Conservation (phyloP, 495 filamentous ascomycete species). For the Immersiella caudata region DNA sequence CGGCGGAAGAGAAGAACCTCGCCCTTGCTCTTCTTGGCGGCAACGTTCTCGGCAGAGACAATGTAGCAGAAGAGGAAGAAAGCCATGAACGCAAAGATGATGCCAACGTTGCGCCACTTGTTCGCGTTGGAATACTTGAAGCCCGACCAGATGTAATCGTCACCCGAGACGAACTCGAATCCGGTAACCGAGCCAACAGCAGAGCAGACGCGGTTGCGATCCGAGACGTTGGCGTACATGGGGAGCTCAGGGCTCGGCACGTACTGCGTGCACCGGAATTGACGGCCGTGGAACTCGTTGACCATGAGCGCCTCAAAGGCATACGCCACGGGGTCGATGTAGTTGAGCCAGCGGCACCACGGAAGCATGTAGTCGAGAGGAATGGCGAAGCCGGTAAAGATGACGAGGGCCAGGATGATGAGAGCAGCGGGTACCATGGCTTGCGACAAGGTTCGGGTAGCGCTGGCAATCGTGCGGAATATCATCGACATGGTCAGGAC, state of each 20-base stretch:
- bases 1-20: constrained; percentile 87
- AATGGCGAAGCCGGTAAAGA: constrained; percentile 91
- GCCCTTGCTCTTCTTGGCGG: constrained; percentile 79
- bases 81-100: constrained; percentile 73
- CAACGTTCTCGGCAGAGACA: constrained; percentile 70
- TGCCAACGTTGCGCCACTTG: constrained; percentile 82
- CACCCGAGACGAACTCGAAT: constrained; percentile 57
- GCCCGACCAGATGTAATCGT: constrained; percentile 63
- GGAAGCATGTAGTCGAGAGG: constrained; percentile 74
- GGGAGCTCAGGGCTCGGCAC: constrained; percentile 55
- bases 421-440: constrained; percentile 83
- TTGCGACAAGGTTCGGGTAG: constrained; percentile 76
- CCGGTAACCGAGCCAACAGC: constrained; percentile 66
- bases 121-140: constrained; percentile 64
- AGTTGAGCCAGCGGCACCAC: constrained; percentile 90
- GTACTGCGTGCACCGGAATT: constrained; percentile 64
- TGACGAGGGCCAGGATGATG: constrained; percentile 78
- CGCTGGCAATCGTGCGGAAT: constrained; percentile 82
- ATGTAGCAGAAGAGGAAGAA: constrained; percentile 70
- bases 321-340: constrained; percentile 82
- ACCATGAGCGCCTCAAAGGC: constrained; percentile 87
- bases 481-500: constrained; percentile 75
- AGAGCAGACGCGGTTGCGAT: constrained; percentile 58
- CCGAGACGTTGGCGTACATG: constrained; percentile 49
- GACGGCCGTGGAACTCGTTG: constrained; percentile 77